Evolutionary conservation across 345 rosid species (phyloP).

Genomic region (Sapria himalayana): DNA sequence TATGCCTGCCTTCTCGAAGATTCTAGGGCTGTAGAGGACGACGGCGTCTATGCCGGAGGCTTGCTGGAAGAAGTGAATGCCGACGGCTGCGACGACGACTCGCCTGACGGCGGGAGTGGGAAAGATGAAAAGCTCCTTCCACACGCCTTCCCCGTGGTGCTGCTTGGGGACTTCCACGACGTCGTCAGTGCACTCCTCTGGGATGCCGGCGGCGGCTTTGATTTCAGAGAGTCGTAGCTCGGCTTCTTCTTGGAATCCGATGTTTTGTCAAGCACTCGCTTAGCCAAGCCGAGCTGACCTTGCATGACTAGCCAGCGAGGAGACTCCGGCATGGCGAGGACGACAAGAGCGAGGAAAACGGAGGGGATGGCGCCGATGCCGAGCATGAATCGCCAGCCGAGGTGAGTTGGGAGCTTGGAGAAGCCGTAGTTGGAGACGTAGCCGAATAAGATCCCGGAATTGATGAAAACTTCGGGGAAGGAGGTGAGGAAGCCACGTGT

Average conservation of each 20-base stretch:
- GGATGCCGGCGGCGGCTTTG: slow-evolving; percentile 7
- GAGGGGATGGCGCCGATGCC: slow-evolving; percentile 29
- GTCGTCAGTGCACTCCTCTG: too few relatives aligned
- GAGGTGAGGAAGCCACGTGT: slow-evolving; percentile 36
- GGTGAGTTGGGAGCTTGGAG: slow-evolving; percentile 13
- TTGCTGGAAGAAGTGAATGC: slow-evolving; percentile 48
- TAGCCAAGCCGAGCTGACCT: slow-evolving; percentile 25
- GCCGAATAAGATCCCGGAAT: slow-evolving; percentile 28
- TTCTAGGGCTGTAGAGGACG: slow-evolving; percentile 35
- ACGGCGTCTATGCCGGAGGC: slow-evolving; percentile 43
- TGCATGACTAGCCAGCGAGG: slow-evolving; percentile 46
- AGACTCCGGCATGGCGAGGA: slow-evolving; percentile 28
- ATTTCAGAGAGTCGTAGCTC: slow-evolving; percentile 19
- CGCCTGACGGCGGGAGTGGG: slow-evolving; percentile 21
- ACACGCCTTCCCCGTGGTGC: slow-evolving; percentile 20
- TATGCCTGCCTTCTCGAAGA: slow-evolving; percentile 26
- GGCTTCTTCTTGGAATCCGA: slow-evolving; percentile 22
- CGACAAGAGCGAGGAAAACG: slow-evolving; percentile 13
- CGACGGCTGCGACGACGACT: slow-evolving; percentile 25
- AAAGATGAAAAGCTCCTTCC: slow-evolving; percentile 18
- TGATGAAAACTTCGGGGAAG: slow-evolving; percentile 38
- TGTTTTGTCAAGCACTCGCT: slow-evolving; percentile 15
- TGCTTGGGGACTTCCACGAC: slow-evolving; percentile 4
- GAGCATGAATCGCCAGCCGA: slow-evolving; percentile 36
- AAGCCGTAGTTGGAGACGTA: slow-evolving; percentile 24